phyloP scores from a whole-genome alignment of 176 grass and related monocot species.

The Oryza officinalis region DNA sequence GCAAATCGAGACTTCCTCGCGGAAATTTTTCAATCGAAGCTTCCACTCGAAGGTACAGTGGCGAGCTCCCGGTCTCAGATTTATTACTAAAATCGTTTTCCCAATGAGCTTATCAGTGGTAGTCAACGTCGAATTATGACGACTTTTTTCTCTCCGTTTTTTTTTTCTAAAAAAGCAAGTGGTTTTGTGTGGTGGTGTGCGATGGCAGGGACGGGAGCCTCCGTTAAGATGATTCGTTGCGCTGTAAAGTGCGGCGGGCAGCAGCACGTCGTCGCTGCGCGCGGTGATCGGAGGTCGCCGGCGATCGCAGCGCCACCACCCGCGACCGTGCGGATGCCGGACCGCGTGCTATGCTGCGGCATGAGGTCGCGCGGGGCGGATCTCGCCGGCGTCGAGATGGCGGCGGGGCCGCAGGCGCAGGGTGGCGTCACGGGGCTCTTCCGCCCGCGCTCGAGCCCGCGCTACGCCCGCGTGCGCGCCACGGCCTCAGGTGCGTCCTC shows the following conservation, averaged over 20 bases:
- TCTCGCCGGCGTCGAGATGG: slow-evolving; percentile 60
- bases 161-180: neutral
- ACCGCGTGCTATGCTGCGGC: slow-evolving; percentile 39
- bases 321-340: slow-evolving; percentile 43
- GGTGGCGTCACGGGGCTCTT: slow-evolving; percentile 44
- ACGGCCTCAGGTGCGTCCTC: slow-evolving; percentile 52
- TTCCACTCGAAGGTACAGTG: slow-evolving; percentile 14
- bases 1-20: neutral
- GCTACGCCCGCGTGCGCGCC: slow-evolving; percentile 46
- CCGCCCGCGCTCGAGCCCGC: slow-evolving; percentile 40
- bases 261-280: slow-evolving; percentile 2
- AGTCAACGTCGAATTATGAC: slow-evolving; percentile 33
- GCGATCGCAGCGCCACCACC: neutral
- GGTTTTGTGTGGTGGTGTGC: slow-evolving; percentile 47
- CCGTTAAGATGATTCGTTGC: slow-evolving; percentile 50
- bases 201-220: slow-evolving; percentile 32
- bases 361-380: slow-evolving; percentile 46
- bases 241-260: slow-evolving; percentile 29
- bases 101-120: neutral
- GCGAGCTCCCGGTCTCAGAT: neutral
- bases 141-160: neutral
- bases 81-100: slow-evolving; percentile 3
- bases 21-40: neutral
- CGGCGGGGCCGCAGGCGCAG: neutral
- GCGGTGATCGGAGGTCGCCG: slow-evolving; percentile 32